Percentiles rank a stretch among this genome's conserved stretches.
Evolutionary conservation across 169 alveolate genomes (phyloP).

Genomic region (Perkinsus chesapeaki): DNA sequence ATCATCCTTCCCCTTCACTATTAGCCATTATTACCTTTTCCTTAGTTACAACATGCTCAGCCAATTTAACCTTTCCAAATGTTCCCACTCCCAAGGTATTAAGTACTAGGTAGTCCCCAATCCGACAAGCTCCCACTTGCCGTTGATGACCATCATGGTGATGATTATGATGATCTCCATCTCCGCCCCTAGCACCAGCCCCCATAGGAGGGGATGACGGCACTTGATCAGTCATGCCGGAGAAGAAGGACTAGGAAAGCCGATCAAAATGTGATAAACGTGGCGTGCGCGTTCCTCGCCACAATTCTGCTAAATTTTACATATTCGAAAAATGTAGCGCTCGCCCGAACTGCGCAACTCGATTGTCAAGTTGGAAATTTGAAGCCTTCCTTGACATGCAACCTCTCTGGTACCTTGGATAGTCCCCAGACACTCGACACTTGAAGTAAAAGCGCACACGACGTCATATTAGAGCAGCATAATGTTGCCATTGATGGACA

Average conservation of each 20-base stretch:
- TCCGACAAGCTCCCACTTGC: neutral
- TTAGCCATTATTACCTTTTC: slow-evolving; percentile 39
- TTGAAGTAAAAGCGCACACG: too few species aligned
- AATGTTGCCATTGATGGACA: neutral
- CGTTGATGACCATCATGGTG: neutral
- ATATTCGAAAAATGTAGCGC: too few species aligned
- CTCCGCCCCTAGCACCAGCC: neutral
- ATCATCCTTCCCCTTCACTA: neutral
- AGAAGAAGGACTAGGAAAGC: too few species aligned
- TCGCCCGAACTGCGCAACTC: too few species aligned
- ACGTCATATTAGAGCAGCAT: neutral
- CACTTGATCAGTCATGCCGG: too few species aligned
- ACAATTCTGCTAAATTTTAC: too few species aligned
- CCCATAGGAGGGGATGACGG: neutral
- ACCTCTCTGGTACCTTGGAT: too few species aligned
- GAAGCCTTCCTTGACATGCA: too few species aligned
- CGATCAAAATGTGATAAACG: too few species aligned
- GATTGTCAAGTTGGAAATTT: too few species aligned
- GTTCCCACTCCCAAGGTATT: slow-evolving; percentile 72
- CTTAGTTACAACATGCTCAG: neutral
- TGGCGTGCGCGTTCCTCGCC: too few species aligned
- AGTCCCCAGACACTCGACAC: too few species aligned
- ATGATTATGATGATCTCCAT: neutral
- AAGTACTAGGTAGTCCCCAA: slow-evolving; percentile 40
- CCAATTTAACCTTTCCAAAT: slow-evolving; percentile 68